These are phyloP conservation scores for Tolypocladium ophioglossoides DNA, from an alignment of 2,329 filamentous ascomycete genomes.

Conservation along the genomic window DNA sequence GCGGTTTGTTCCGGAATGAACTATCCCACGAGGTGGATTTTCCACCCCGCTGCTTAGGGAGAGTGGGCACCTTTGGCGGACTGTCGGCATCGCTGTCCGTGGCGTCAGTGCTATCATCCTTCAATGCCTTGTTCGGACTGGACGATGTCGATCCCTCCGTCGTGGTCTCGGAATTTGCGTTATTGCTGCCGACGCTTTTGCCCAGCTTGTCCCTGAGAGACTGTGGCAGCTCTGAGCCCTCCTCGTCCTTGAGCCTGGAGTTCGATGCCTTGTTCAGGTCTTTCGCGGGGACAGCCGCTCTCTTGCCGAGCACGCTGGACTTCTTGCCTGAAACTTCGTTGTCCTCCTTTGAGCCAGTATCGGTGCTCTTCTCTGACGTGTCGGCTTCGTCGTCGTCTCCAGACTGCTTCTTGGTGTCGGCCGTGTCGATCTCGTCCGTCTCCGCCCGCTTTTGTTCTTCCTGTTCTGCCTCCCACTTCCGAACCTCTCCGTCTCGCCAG, in stretches of 20 bases:
- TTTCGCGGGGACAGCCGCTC: slow-evolving; percentile 6
- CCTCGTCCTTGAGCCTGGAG: slow-evolving; percentile 7
- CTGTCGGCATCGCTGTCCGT: background rate
- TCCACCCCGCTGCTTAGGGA: background rate
- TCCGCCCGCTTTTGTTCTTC: slow-evolving; percentile 19
- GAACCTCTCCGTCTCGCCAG: slow-evolving; percentile 31
- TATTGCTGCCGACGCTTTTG: slow-evolving; percentile 2
- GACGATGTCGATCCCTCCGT: background rate
- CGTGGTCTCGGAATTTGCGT: slow-evolving; percentile 4
- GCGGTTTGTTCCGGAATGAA: slow-evolving; percentile 21
- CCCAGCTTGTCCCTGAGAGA: slow-evolving; percentile 21
- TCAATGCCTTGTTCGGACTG: background rate
- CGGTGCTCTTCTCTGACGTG: background rate
- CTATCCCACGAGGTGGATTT: background rate
- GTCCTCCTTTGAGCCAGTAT: background rate
- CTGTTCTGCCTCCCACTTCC: slow-evolving; percentile 33
- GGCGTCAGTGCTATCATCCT: background rate
- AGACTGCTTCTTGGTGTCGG: background rate
- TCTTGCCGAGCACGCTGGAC: slow-evolving; percentile 5
- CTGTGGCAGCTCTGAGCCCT: slow-evolving; percentile 18
- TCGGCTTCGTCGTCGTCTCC: background rate
- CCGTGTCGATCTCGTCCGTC: background rate
- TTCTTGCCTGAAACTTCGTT: background rate
- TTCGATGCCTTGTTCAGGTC: slow-evolving; percentile 7
- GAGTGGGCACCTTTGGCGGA: background rate